phyloP scores from a whole-genome alignment of 805 yeast species.

The Barnettozyma sp. region DNA sequence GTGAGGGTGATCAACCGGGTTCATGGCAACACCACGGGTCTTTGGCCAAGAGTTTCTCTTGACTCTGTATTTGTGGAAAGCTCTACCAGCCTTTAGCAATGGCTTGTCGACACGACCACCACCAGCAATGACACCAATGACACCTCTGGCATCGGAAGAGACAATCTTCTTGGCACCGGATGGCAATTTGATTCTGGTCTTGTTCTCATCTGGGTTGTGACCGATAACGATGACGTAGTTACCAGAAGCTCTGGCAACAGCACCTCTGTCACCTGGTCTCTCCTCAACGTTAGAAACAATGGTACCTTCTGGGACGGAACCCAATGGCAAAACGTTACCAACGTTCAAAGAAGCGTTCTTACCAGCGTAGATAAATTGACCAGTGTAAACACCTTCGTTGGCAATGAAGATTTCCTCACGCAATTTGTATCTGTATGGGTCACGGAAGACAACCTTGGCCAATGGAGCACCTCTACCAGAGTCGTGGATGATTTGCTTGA shows the following conservation, averaged over 20 bases:
- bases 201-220: slow-evolving; percentile 98
- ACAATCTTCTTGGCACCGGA: slow-evolving; percentile 98
- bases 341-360: slow-evolving; percentile 94
- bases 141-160: slow-evolving; percentile 97
- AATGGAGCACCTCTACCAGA: slow-evolving; percentile 99
- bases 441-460: slow-evolving; percentile 98
- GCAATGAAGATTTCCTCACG: slow-evolving; percentile 99
- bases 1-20: slow-evolving; percentile 99
- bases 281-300: slow-evolving; percentile 97
- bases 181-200: slow-evolving; percentile 98
- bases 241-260: slow-evolving; percentile 99
- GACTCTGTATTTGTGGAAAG: slow-evolving; percentile 98
- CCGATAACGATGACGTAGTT: slow-evolving; percentile 98
- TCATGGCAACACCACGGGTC: slow-evolving; percentile 99
- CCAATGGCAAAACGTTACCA: slow-evolving; percentile 96
- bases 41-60: slow-evolving; percentile 99
- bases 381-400: slow-evolving; percentile 99
- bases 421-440: slow-evolving; percentile 97
- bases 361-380: slow-evolving; percentile 99
- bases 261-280: slow-evolving; percentile 99
- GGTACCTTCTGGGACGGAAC: slow-evolving; percentile 99
- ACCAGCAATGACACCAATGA: slow-evolving; percentile 99
- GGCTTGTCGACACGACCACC: slow-evolving; percentile 99
- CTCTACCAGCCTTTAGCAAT: slow-evolving; percentile 99
- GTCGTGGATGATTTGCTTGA: slow-evolving; percentile 97